Evolutionary conservation across 2,329 filamentous ascomycete genomes (phyloP), one percentile per base, ranked within the genome.

Genomic region (Paracorniculantispora psalliotae): DNA sequence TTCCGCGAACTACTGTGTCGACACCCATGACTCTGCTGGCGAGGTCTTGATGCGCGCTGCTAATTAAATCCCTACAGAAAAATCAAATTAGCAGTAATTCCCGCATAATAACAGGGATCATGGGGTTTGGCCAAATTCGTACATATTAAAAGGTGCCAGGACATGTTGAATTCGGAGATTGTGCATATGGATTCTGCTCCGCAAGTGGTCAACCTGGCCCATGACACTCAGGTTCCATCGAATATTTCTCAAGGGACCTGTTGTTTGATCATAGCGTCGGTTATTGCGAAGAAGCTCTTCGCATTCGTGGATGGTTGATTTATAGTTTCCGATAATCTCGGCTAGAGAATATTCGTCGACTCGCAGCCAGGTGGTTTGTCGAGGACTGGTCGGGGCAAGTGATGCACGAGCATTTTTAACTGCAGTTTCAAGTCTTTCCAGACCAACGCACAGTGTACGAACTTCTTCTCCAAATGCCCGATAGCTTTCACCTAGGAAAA

Each of bases 81-180:
- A 48, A 69, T 65, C 9, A 58, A 21, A 41, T 49, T 35, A 67
- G 67, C 48, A 73, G 64, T 12, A n/a, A n/a, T n/a, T n/a, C n/a
- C n/a, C n/a, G n/a, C n/a, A n/a, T n/a, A n/a, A 48, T 48, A 64
- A 61, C 7, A 73, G 68, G n/a, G 71, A 62, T 41, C 69, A 63
- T 28, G 63, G 63, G 30, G 8, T 37, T 37, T 37, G 8, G 33
- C 33, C 33, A n/a, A n/a, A n/a, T 37, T 37, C 71, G 63, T 61
- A 72, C 72, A 74, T 71, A 53, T 74, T 69, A 46, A 74, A 72
- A 0, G 72, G 72, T 51, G 71, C 71, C 37, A 74, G 49, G 1
- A 73, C 61, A 33, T 69, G 70, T 15, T 68, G 58, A 8, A 74
- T 63, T 57, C 72, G 72, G 21, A 68, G 67, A 59, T 70, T 72